Base-by-base conservation (phyloP, 257 asterid species). In the Capsicum rhomboideum region DNA sequence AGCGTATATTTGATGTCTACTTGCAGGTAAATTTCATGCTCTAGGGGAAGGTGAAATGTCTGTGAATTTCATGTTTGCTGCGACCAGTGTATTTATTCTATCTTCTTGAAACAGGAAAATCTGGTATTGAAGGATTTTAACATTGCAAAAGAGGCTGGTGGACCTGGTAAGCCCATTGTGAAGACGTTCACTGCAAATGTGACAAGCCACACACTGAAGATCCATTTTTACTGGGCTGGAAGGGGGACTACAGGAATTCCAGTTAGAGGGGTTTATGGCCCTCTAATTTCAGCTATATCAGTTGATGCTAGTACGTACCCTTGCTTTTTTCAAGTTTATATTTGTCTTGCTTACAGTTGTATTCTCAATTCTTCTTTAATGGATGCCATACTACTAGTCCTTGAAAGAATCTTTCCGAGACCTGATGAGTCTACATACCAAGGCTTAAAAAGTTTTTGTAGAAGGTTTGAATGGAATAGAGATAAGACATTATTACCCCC, bases 221-320 rank as follows among this genome's bases (percentile, higher is more conserved):
- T 96, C 89, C 98, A 92, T 87, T 88, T 94, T 55, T 93, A 94
- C 86, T 96, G 98, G 98, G 96, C 97, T 2, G 98, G 99, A 84
- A 91, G 61, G 83, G 99, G 99, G 82, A 96, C 99, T 18, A 93
- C 98, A 0, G 97, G 98, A 85, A 92, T 96, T 56, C 99, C 99
- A 34, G 67, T 49, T 8, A 91, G 99, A 88, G 98, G 98, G 86
- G 89, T 86, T 82, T 96, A 94, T 82, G 99, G 99, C 75, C 97
- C 99, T 85, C 87, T 93, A 40, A 89, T 96, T 88, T 94, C 98
- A 83, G 98, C 98, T 63, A 93, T 96, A 89, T 91, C 98, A 29
- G 97, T 96, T 2, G 92, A 87, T 84, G 95, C 97, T 37, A 93
- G 99, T 96, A 92, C 21, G 99, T 82, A 16, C 79, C 61, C 29